Base-by-base conservation (phyloP, 345 rosid species). In the Erysimum cheiranthoides region DNA sequence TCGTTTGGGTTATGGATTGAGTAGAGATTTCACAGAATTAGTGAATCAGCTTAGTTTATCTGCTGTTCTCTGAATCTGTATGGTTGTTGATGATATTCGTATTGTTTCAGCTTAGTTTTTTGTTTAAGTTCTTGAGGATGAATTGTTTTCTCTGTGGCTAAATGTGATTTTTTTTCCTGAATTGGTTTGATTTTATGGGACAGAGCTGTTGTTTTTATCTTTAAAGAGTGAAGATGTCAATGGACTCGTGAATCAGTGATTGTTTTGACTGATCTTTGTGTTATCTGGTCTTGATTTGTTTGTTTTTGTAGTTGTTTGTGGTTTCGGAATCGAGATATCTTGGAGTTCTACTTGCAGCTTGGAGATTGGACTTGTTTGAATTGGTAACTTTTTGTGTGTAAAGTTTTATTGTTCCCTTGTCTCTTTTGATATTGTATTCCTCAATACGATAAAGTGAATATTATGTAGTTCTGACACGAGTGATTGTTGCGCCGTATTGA, bases 371-470 rank as follows among this genome's bases (percentile, higher is more conserved):
- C 47, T 65, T 64, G 67, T 71, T 59, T 66, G 12, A 27, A 31
- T 49, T 78, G 81, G 81, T 77, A 77, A 70, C 35, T 5, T 76
- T 64, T 56, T 53, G 50, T 53, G 5, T 53, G 28, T 60, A 18
- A 50, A 17, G 2, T 28, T 11, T 9, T 39, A 13, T 10, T 5
- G 9, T 36, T 66, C 38, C 27, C 35, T 16, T 74, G 12, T 57
- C 25, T 21, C 25, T 21, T 1, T 21, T 21, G 25, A 21, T 21
- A 21, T 21, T 21, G 25, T 21, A 21, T 21, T 1, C 25, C 1
- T 21, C 25, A 21, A 21, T 21, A 21, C 25, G 25, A 21, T 21
- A 21, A 21, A 21, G 25, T 21, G 25, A 21, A 21, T 21, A 1
- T 21, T 21, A 21, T 21, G 1, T 21, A 21, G 25, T 21, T 21